phyloP scores from a whole-genome alignment of 2,329 filamentous ascomycete genomes.

The Chrysoporthe deuterocubensis region DNA sequence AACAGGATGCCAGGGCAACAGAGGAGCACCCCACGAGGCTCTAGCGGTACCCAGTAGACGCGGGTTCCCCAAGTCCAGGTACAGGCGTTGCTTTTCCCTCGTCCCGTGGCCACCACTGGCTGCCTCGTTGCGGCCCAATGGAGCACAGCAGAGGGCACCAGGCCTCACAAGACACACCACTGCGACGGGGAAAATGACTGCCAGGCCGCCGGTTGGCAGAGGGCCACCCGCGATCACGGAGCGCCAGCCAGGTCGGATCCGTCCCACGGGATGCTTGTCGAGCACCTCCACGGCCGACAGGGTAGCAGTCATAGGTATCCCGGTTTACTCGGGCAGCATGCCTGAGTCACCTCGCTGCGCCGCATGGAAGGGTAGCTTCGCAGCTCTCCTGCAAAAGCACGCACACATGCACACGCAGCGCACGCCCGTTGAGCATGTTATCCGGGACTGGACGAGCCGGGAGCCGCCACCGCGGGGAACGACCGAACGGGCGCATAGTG shows the following conservation, averaged over 20 bases:
- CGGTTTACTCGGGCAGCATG: background rate
- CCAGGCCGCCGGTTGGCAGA: background rate
- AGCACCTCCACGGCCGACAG: background rate
- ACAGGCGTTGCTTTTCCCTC: background rate
- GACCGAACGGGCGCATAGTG: slow-evolving; percentile 1
- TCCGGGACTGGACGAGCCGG: background rate
- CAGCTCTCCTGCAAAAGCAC: background rate
- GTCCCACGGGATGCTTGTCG: background rate
- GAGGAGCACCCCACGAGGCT: background rate
- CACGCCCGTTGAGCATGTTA: background rate
- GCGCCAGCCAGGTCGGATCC: background rate
- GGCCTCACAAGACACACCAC: background rate
- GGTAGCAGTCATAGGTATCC: slow-evolving; percentile 2
- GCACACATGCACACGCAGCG: slow-evolving; percentile 5
- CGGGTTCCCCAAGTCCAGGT: background rate
- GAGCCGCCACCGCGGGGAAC: slow-evolving; percentile 4
- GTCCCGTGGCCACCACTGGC: background rate
- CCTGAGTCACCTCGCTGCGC: background rate
- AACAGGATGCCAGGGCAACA: background rate
- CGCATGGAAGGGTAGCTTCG: slow-evolving; percentile 15
- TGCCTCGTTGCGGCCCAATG: background rate
- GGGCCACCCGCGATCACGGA: background rate
- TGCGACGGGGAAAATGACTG: background rate
- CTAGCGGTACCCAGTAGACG: slow-evolving; percentile 9
- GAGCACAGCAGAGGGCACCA: background rate